Evolutionary conservation across 805 yeast species (phyloP), one percentile per base, ranked within the genome.

Genomic region (Hanseniaspora vineae): DNA sequence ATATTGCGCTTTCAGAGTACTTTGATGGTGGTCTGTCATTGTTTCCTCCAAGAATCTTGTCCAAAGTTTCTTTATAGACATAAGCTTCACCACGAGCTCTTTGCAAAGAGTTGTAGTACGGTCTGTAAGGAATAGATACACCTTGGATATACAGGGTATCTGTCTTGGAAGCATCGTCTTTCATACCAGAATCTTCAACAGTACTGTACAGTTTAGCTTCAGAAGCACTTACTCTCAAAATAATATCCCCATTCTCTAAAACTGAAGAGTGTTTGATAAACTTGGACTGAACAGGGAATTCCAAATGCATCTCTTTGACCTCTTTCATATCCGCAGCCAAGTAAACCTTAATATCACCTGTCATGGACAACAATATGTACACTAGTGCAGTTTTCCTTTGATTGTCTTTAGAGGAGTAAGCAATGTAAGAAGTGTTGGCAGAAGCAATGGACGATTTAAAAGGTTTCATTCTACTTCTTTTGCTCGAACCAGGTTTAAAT

Each of bases 41-140:
- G 0, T 80, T 81, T 1, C 97, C 97, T 5, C 84, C 85, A 37
- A 90, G 71, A 42, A 86, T 58, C 12, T 58, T 47, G 50, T 83
- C 81, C 46, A 92, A 68, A 51, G 85, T 95, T 1, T 72, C 70
- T 19, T 73, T 61, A 2, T 79, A 67, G n/a, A 81, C 72, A 51
- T 73, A 71, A 17, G 77, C 77, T 0, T 82, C 67, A 2, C 96
- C 96, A 54, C 81, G 77, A 6, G 92, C 85, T 92, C 96, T 84
- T 61, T 82, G 90, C 42, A 84, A 68, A 0, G 92, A 76, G 35
- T 87, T 77, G 6, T 85, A 77, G 4, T 77, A 71, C 2, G 98
- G 99, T 44, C 97, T 72, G 32, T 77, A 75, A 1, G 96, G 94
- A 18, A 82, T 74, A 6, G 73, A 66, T 42, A 83, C 71, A 51